Conservation (phyloP, 2,329 filamentous ascomycete species). For the Chrysosporium keratinophilum region DNA sequence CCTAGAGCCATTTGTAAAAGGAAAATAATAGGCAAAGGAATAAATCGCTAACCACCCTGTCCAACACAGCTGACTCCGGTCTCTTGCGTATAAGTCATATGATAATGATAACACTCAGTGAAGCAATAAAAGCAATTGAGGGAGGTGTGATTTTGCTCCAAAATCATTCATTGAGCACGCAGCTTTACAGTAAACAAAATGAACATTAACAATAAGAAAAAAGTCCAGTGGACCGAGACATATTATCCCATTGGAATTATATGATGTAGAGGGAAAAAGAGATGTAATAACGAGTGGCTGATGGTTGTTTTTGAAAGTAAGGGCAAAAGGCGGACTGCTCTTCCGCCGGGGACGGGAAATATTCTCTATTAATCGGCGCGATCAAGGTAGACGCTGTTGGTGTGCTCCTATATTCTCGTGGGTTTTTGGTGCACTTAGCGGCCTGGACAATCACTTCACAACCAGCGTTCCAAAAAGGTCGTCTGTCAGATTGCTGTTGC, state of each 20-base stretch:
- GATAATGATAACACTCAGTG: not conserved
- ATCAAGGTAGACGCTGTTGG: no score
- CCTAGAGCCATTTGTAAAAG: no score
- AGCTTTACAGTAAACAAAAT: not conserved
- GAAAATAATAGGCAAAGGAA: not conserved
- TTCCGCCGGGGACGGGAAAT: no score
- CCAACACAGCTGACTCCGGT: conserved; percentile 1
- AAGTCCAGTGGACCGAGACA: not conserved
- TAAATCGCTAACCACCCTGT: conserved; percentile 1
- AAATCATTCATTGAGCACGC: no score
- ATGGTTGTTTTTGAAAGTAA: not conserved
- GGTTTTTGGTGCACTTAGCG: no score
- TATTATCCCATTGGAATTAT: no score
- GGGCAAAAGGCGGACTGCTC: no score
- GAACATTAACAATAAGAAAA: not conserved
- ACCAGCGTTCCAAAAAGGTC: conserved; percentile 36
- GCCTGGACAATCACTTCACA: conserved; percentile 17
- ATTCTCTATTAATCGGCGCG: no score
- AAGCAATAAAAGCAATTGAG: not conserved
- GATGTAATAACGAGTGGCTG: not conserved
- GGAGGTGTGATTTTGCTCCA: no score
- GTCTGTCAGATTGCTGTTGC: conserved; percentile 16
- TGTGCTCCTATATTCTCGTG: no score
- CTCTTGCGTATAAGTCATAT: not conserved
- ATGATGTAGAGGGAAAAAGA: not conserved